Evolutionary conservation across 345 rosid genomes (phyloP).

Genomic region (Eucalyptus pumila): DNA sequence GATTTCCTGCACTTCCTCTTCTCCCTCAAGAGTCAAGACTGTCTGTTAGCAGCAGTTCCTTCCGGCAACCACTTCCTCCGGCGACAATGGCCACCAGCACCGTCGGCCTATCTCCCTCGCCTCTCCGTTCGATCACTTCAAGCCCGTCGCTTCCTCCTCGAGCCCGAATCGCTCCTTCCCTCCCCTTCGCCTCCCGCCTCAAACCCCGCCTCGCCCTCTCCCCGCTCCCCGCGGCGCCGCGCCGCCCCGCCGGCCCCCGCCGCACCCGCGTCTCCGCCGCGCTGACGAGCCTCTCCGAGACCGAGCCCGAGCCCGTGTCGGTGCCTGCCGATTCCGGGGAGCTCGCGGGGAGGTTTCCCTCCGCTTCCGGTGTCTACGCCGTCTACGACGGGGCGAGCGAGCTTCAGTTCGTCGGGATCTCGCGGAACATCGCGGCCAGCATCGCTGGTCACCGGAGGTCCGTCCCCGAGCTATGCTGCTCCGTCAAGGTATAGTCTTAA

Average conservation of each 20-base stretch:
- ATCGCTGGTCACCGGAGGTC: conserved; percentile 50
- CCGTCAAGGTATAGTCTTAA: conserved; percentile 42
- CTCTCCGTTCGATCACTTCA: conserved; percentile 21
- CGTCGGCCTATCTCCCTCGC: conserved; percentile 10
- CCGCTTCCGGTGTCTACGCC: conserved; percentile 74
- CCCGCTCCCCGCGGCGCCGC: background rate
- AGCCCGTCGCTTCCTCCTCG: background rate
- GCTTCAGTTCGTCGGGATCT: conserved; percentile 81
- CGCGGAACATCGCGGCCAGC: conserved; percentile 71
- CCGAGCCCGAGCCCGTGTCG: conserved; percentile 21
- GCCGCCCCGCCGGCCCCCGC: conserved; percentile 11
- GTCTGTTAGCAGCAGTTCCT: background rate
- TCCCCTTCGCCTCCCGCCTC: background rate
- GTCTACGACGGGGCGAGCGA: conserved; percentile 46
- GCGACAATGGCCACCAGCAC: conserved; percentile 5
- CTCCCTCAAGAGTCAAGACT: background rate
- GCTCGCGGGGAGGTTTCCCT: conserved; percentile 9
- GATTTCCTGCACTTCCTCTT: background rate
- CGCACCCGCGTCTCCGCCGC: conserved; percentile 18
- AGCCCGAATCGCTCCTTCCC: background rate
- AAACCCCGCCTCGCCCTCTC: background rate
- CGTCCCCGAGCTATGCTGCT: conserved; percentile 61
- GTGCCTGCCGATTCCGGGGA: conserved; percentile 19
- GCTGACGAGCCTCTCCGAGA: conserved; percentile 25
- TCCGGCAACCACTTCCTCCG: background rate